phyloP scores from a whole-genome alignment of 768 basidiomycete species.

The Mycena haematopus region DNA sequence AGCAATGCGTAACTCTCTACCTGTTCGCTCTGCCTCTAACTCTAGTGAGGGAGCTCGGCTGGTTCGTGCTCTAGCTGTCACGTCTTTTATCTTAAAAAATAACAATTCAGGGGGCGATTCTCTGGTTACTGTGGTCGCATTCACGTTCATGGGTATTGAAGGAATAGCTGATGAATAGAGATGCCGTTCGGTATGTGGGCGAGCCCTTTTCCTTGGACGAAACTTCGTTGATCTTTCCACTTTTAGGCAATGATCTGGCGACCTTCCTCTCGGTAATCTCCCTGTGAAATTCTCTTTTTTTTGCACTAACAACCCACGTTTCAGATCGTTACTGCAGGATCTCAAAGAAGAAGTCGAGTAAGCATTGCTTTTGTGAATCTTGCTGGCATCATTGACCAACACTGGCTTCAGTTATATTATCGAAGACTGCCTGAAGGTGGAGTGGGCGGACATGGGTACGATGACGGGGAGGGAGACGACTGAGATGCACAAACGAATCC shows the following conservation, averaged over 20 bases:
- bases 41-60: constrained; percentile 81
- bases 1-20: constrained; percentile 94
- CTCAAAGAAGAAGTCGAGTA: constrained; percentile 86
- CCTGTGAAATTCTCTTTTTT: background rate
- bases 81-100: no score
- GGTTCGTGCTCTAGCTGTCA: constrained; percentile 32
- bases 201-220: background rate
- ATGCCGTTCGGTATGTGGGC: constrained; percentile 82
- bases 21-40: constrained; percentile 91
- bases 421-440: constrained; percentile 77
- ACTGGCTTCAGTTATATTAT: constrained; percentile 64
- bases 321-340: constrained; percentile 86
- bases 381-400: constrained; percentile 10
- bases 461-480: constrained; percentile 85
- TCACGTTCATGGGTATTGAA: constrained; percentile 93
- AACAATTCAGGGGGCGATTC: constrained; percentile 60
- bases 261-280: constrained; percentile 73
- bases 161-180: constrained; percentile 96
- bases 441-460: constrained; percentile 71
- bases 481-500: constrained; percentile 37
- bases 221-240: background rate
- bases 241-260: constrained; percentile 62
- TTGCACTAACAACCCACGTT: constrained; percentile 11
- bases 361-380: constrained; percentile 37
- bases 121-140: constrained; percentile 86